These are phyloP conservation scores for Eucalyptus regnans DNA, from an alignment of 345 rosid genomes.

Conservation along the genomic window DNA sequence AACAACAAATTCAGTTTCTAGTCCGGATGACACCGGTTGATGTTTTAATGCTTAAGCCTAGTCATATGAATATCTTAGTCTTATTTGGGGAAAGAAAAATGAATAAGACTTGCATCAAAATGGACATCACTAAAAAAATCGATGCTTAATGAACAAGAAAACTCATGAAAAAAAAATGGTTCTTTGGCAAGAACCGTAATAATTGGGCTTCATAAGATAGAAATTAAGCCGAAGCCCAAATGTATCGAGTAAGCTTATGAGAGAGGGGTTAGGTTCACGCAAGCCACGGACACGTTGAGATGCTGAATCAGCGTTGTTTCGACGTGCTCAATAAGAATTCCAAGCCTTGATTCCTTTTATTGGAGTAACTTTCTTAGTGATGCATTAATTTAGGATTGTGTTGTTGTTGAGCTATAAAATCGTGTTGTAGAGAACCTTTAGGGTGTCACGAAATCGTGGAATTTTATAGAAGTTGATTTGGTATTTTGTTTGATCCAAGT, in stretches of 20 bases:
- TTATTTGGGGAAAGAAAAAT: background rate
- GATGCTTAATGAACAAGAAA: background rate
- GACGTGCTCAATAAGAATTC: background rate
- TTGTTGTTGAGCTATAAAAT: background rate
- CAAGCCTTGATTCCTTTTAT: background rate
- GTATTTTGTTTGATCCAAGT: background rate
- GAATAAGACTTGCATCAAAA: background rate
- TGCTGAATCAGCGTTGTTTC: background rate
- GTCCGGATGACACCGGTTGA: background rate
- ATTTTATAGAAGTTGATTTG: background rate
- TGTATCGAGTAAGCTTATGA: too few relatives aligned
- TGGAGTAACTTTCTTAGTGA: background rate
- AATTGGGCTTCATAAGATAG: background rate
- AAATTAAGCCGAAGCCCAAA: too few relatives aligned
- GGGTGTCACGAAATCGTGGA: rapidly evolving
- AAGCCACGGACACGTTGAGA: background rate
- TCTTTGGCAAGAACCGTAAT: background rate
- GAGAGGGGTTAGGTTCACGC: too few relatives aligned
- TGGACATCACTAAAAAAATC: background rate
- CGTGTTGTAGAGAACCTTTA: background rate
- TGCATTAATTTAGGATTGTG: background rate
- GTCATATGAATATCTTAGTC: background rate
- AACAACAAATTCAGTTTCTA: background rate
- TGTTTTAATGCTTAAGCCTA: background rate
- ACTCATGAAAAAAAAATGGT: background rate